A percentile compares a stretch with the other conserved stretches of the same genome.
These are phyloP conservation scores for Camellia granthamiana DNA, from an alignment of 148 eudicot species.

Conservation along the genomic window DNA sequence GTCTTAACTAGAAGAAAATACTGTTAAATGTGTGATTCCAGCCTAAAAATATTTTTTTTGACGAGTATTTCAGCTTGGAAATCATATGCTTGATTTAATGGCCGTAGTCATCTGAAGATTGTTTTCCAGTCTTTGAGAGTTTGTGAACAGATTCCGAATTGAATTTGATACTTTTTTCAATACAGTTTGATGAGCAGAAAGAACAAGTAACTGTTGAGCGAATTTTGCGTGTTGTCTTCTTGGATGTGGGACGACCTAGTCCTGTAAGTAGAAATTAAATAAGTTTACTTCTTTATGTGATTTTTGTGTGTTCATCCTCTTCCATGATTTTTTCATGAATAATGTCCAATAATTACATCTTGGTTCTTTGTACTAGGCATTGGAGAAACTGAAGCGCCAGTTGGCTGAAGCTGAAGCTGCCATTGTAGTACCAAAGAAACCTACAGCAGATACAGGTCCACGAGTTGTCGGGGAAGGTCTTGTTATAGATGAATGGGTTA, in stretches of 20 bases:
- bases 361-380: slow-evolving; percentile 17
- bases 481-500: slow-evolving; percentile 61
- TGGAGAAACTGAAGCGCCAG: slow-evolving; percentile 49
- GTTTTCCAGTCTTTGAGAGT: neutral
- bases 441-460: slow-evolving; percentile 41
- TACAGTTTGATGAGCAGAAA: slow-evolving; percentile 65
- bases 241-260: slow-evolving; percentile 54
- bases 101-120: neutral
- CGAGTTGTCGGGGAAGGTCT: slow-evolving; percentile 49
- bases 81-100: neutral
- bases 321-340: neutral
- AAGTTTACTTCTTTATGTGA: neutral
- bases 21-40: neutral
- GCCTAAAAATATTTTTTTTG: neutral
- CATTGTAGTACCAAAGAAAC: slow-evolving; percentile 39
- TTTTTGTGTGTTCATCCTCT: neutral
- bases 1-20: neutral
- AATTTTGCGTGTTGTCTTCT: slow-evolving; percentile 57
- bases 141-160: neutral
- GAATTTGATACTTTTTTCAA: neutral
- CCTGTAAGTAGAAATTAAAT: slow-evolving; percentile 50
- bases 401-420: slow-evolving; percentile 63
- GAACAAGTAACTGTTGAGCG: slow-evolving; percentile 60
- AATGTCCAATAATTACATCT: neutral
- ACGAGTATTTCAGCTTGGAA: neutral